Evolutionary conservation across 345 rosid genomes (phyloP).

Genomic region (Heritiera littoralis): DNA sequence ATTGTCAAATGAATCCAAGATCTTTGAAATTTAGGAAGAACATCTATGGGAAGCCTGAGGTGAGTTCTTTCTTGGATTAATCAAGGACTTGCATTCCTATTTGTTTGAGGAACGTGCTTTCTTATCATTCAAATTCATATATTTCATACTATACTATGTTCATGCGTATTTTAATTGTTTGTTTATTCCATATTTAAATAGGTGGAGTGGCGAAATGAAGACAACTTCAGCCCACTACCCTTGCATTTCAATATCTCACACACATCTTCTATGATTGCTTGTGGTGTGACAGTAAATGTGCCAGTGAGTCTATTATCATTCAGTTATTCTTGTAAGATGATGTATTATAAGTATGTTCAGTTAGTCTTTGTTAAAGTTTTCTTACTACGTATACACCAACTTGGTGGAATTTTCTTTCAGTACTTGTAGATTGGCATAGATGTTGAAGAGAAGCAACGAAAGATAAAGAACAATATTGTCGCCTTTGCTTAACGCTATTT

Average conservation of each 20-base stretch:
- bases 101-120: background rate
- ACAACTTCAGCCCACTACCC: conserved; percentile 35
- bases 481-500: conserved; percentile 69
- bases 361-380: background rate
- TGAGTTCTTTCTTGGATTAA: conserved; percentile 29
- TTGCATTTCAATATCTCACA: conserved; percentile 88
- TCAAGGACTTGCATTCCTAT: background rate
- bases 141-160: background rate
- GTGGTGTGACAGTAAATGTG: conserved; percentile 69
- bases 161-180: background rate
- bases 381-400: background rate
- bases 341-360: background rate
- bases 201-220: conserved; percentile 63
- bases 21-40: conserved; percentile 76
- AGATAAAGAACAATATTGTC: conserved; percentile 47
- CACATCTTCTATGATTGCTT: conserved; percentile 76
- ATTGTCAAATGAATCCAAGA: conserved; percentile 50
- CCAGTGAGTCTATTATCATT: conserved; percentile 43
- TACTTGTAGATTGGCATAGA: conserved; percentile 73
- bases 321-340: background rate
- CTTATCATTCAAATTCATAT: background rate
- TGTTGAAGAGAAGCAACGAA: conserved; percentile 77
- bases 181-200: conserved; percentile 22
- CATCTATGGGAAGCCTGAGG: conserved; percentile 94
- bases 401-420: conserved; percentile 15